Base-by-base conservation (phyloP, 2,329 filamentous ascomycete species). In the Hypoxylon sp. region DNA sequence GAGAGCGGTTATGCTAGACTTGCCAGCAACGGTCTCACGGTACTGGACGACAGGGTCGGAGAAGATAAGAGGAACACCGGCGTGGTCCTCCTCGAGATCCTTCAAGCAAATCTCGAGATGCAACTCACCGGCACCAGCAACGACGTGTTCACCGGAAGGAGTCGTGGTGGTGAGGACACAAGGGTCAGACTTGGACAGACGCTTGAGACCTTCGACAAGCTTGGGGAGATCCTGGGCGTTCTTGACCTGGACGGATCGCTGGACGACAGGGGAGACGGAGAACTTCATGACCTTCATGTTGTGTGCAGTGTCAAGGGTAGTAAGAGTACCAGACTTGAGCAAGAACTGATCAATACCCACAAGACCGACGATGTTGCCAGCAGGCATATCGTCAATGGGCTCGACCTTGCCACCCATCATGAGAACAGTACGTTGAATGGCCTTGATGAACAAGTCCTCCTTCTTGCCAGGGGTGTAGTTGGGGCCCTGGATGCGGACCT, bases 211-310 rank as follows among this genome's bases (percentile, higher is more conserved):
- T 89, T 99, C 96, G 79, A 99, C 96, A 69, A 99, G 91, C 91
- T 99, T 99, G 84, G 96, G 96, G 73, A 99, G 91, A 89, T 99
- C 96, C 87, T 97, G 94, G 80, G 96, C 96, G 87, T 99, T 99
- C 93, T 98, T 98, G 88, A 98, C 95, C 86, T 98, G 93, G 80
- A 99, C 96, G 84, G 96, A 97, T 77, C 95, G 95, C 86, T 92
- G 95, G 75, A 99, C 96, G 86, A 99, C 96, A 79, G 96, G 96
- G 68, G 96, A 98, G 82, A 99, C 96, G 80, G 96, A 99, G 92
- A 99, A 99, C 89, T 98, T 98, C 96, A 99, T 99, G 86, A 99
- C 96, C 92, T 98, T 98, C 80, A 99, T 87, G 91, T 99, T 99
- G 92, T 99, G 96, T 82, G 96, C 95, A 74, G 93, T 97, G 76